Evolutionary conservation across 139 green algal species (phyloP).

Genomic region (Coelastrella sp.): DNA sequence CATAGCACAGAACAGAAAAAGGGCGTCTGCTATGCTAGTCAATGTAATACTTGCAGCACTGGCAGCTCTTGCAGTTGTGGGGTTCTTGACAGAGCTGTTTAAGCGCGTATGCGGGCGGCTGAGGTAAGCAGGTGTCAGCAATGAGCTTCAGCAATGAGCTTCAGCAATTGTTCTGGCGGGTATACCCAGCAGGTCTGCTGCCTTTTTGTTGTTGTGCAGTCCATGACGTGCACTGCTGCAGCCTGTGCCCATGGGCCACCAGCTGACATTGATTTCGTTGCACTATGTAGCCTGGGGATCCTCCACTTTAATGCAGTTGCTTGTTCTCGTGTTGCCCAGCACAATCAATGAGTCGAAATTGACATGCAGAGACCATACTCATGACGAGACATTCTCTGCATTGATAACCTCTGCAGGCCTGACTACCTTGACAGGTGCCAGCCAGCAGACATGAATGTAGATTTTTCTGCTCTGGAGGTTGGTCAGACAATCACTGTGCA

Average conservation of each 20-base stretch:
- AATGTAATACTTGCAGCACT: conserved; percentile 16
- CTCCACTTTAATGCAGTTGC: too few species aligned
- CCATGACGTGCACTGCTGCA: too few species aligned
- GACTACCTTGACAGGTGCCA: conserved; percentile 22
- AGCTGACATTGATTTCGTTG: too few species aligned
- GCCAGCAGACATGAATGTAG: background rate
- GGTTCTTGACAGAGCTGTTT: conserved; percentile 45
- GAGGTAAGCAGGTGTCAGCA: conserved; percentile 24
- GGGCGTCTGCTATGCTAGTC: background rate
- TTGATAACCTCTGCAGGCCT: conserved; percentile 42
- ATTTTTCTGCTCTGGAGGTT: background rate
- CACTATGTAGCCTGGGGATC: too few species aligned
- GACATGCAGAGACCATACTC: too few species aligned
- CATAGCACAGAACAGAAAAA: background rate
- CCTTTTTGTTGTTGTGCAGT: too few species aligned
- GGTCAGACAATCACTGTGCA: background rate
- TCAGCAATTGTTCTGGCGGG: background rate
- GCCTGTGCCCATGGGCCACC: too few species aligned
- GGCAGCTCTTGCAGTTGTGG: conserved; percentile 24
- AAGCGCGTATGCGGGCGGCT: conserved; percentile 25
- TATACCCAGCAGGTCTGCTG: too few species aligned
- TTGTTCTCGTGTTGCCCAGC: too few species aligned
- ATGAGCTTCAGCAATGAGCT: background rate
- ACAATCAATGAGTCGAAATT: too few species aligned
- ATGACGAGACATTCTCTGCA: too few species aligned